Evolutionary conservation across 1,139 yeast genomes (phyloP), one percentile per base, ranked within the genome.

Genomic region (Suhomyces ambrosiae): DNA sequence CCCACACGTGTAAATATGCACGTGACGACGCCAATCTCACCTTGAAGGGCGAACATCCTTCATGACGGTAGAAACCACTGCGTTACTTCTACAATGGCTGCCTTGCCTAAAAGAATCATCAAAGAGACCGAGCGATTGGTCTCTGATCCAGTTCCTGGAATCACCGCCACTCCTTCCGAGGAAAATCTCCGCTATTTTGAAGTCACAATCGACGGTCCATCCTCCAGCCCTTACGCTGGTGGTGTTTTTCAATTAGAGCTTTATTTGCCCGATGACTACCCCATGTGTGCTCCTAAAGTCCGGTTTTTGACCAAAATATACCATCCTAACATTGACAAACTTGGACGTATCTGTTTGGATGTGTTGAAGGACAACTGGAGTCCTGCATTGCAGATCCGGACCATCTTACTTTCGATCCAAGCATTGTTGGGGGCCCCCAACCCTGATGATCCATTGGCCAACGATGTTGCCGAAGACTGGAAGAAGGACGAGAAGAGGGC

Each of bases 391-490:
- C 97, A 92, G 60, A 92, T 92, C 49, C 76, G 97, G 60, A 94
- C 98, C n/a, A 86, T 92, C 27, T 69, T 92, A 48, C 71, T 94
- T 42, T 86, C 96, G 12, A 86, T 92, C 45, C 98, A 94, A 63
- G 97, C 98, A 0, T 69, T 92, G 41, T 69, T 92, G 38, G 96
- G 96, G 1, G 90, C 96, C 3, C 98, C 99, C 7, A 94, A 92
- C 54, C 98, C 99, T 2, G 96, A 92, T 60, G 99, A 92, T 63
- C 99, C 98, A 1, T 74, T 94, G 47, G 97, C 97, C 22, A 92
- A 92, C 56, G 98, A 92, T 52, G 98, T 92, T 28, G 98, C 98
- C 3, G 90, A 88, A 50, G 92, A 85, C 51, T 92, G 98, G 97
- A 86, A 90, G 57, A 84, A 80, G 47, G 81, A 92, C 54, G 95